Evolutionary conservation across 257 asterid genomes (phyloP).

Genomic region (Solanum raphanifolium): DNA sequence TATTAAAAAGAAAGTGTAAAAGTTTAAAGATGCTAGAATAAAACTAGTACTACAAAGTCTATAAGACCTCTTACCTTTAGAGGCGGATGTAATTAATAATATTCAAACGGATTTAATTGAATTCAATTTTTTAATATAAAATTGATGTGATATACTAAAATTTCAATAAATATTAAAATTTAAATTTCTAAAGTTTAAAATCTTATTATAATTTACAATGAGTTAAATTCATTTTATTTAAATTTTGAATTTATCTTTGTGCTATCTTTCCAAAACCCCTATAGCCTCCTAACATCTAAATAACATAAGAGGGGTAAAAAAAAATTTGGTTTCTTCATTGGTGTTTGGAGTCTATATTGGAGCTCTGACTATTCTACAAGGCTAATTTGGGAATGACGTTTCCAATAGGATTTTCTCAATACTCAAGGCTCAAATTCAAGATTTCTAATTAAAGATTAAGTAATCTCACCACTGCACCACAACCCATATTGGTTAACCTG

Average conservation of each 20-base stretch:
- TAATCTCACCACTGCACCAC: no score
- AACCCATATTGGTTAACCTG: no score
- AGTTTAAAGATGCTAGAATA: not conserved
- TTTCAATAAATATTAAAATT: not conserved
- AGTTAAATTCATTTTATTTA: not conserved
- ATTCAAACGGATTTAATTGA: not conserved
- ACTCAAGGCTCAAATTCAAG: no score
- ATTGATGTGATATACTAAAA: not conserved
- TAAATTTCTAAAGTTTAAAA: not conserved
- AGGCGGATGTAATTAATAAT: not conserved
- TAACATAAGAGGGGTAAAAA: not conserved
- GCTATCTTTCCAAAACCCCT: not conserved
- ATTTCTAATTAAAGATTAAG: no score
- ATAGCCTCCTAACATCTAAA: not conserved
- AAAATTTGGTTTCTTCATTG: not conserved
- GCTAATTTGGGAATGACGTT: rapidly evolving
- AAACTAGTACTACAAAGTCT: not conserved
- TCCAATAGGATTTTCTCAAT: rapidly evolving
- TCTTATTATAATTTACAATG: no score
- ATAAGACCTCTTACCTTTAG: not conserved
- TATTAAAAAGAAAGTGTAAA: not conserved
- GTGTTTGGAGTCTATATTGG: rapidly evolving
- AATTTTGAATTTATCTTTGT: not conserved
- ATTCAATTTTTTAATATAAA: not conserved
- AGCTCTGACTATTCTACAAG: no score